Percentiles rank a stretch among this genome's conserved stretches.
Conservation (phyloP, 805 yeast species). For the Pachysolen tannophilus region DNA sequence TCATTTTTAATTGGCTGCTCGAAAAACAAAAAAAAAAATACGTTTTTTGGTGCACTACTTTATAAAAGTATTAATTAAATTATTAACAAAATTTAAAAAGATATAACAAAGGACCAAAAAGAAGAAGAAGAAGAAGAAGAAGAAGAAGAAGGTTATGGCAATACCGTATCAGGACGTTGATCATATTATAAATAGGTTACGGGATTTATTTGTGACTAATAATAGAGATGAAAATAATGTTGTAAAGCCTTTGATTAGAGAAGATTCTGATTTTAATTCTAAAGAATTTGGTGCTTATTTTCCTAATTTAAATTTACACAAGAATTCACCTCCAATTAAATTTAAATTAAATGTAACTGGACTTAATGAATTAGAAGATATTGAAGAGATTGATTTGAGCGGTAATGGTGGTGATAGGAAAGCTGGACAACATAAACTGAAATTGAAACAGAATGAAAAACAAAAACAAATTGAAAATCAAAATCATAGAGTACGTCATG, state of each 20-base stretch:
- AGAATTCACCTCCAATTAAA: conserved; percentile 9
- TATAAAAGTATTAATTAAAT: too few relatives aligned
- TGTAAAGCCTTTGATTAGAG: background rate
- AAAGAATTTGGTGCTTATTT: conserved; percentile 1
- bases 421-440: too few relatives aligned
- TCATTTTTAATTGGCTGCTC: too few relatives aligned
- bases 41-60: too few relatives aligned
- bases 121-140: background rate
- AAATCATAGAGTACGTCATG: too few relatives aligned
- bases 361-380: conserved; percentile 8
- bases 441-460: too few relatives aligned
- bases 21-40: too few relatives aligned
- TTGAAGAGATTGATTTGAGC: conserved; percentile 5
- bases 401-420: too few relatives aligned
- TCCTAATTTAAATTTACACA: background rate
- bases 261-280: background rate
- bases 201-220: conserved; percentile 2
- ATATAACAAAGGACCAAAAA: background rate
- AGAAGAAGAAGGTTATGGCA: conserved; percentile 5
- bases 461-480: too few relatives aligned
- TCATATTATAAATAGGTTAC: conserved; percentile 2
- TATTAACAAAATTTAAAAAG: too few relatives aligned
- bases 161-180: conserved; percentile 5
- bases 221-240: conserved; percentile 4
- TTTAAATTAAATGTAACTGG: conserved; percentile 7